Conservation (phyloP, 1,284 basidiomycete species). For the Boletus coffeatus region DNA sequence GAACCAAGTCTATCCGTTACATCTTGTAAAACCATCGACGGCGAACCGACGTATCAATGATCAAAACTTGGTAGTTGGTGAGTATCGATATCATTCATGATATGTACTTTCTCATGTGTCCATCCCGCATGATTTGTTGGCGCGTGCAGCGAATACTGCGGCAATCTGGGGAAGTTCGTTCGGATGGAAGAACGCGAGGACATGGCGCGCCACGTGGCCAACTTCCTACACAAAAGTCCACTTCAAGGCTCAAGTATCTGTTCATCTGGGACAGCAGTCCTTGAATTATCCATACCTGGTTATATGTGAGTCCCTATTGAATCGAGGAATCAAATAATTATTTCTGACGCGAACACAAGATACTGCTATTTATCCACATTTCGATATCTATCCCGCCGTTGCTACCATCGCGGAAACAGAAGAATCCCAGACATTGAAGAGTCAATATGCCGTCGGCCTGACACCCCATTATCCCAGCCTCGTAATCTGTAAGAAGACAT, state of each 20-base stretch:
- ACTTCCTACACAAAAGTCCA: slow-evolving; percentile 1
- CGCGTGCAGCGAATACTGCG: slow-evolving; percentile 2
- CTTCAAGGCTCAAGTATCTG: neutral
- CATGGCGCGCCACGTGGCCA: slow-evolving; percentile 21
- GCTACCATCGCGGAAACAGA: neutral
- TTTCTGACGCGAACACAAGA: slow-evolving; percentile 29
- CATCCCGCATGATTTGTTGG: neutral
- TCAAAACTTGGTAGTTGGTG: slow-evolving; percentile 1
- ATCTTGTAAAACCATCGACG: slow-evolving; percentile 2
- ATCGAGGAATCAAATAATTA: neutral
- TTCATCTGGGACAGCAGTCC: neutral
- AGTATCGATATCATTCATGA: neutral
- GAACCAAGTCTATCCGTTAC: slow-evolving; percentile 20
- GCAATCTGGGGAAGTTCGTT: slow-evolving; percentile 19
- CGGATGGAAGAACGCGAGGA: slow-evolving; percentile 14
- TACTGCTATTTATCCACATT: slow-evolving; percentile 39
- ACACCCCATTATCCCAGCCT: slow-evolving; percentile 21
- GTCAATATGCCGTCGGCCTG: slow-evolving; percentile 1
- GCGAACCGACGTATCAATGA: neutral
- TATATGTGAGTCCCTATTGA: slow-evolving; percentile 29
- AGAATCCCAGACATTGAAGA: neutral
- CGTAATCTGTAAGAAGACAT: slow-evolving; percentile 20
- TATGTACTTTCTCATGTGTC: neutral
- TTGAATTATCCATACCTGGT: slow-evolving; percentile 30
- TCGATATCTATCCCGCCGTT: slow-evolving; percentile 39